Percentiles rank a stretch among this genome's conserved stretches.
phyloP scores from a whole-genome alignment of 305 asterid genomes.

The Fraxinus dipetala region DNA sequence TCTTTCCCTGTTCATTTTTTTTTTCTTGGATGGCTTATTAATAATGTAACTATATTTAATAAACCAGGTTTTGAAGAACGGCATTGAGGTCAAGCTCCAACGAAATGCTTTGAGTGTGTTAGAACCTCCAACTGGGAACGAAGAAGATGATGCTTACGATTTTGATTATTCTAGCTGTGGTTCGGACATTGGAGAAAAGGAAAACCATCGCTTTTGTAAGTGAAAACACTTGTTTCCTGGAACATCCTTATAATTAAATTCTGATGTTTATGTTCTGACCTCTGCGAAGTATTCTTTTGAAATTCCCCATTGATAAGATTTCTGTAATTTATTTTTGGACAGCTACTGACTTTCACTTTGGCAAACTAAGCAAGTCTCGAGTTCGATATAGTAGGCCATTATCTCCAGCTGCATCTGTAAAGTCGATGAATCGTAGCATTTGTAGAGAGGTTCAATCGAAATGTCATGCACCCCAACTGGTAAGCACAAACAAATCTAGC shows the following conservation, averaged over 20 bases:
- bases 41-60: conserved; percentile 1
- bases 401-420: conserved; percentile 55
- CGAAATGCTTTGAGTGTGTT: conserved; percentile 88
- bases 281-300: neutral
- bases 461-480: conserved; percentile 40
- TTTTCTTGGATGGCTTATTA: neutral
- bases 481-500: conserved; percentile 28
- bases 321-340: conserved; percentile 23
- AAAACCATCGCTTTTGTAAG: conserved; percentile 60
- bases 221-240: conserved; percentile 5
- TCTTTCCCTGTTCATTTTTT: neutral
- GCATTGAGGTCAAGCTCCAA: conserved; percentile 92
- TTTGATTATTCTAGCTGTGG: conserved; percentile 76
- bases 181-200: conserved; percentile 71
- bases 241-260: neutral
- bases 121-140: conserved; percentile 91
- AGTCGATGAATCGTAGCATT: conserved; percentile 44
- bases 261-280: neutral
- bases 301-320: neutral
- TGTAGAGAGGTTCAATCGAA: conserved; percentile 51
- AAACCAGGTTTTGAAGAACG: conserved; percentile 80
- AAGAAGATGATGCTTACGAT: conserved; percentile 64
- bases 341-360: conserved; percentile 64
- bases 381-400: conserved; percentile 69
- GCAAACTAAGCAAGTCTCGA: conserved; percentile 73